Evolutionary conservation across 2,329 filamentous ascomycete species (phyloP), one percentile per base, ranked within the genome.

Genomic region (Eutypa lata): DNA sequence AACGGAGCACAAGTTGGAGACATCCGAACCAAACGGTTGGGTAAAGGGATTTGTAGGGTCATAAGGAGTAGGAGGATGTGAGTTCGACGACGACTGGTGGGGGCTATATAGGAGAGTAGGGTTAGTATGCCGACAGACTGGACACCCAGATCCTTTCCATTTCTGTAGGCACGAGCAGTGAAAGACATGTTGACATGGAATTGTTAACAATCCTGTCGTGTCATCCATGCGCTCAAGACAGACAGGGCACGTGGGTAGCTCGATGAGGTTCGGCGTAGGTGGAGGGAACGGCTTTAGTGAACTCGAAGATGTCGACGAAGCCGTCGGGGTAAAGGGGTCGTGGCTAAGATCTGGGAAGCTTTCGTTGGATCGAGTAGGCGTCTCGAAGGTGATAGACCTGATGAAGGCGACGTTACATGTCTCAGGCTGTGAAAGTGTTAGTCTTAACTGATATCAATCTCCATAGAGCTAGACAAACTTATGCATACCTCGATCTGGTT

Each of bases 211-310:
- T 0, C 94, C 94, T 0, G 91, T 95, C 0, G 92, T 97, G 68
- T 97, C 93, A 65, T 99, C 94, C 94, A 99, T 99, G 47, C 93
- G 87, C 70, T 99, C 94, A 5, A 99, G 80, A 61, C 94, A 99
- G 10, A 99, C 94, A 0, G 94, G 92, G 59, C 94, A 99, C 1
- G 94, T 97, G 2, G 94, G 94, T 13, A 99, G 76, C 72, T 99
- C 94, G 50, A 96, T 81, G 1, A 97, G 79, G 48, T 90, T 88
- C 1, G 92, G 89, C 1, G 93, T 96, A 2, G 81, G 82, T 2
- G 78, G 86, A 3, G 83, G 82, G 49, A 85, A 83, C 0, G 83
- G 84, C 54, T 81, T 82, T 6, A 83, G 70, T 21, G 73, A 80
- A 59, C 65, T 51, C 38, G 65, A 53, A 7, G 68, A 65, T 0